These are phyloP conservation scores for Domatiomyces catenatus DNA, from an alignment of 2,329 filamentous ascomycete species.

Conservation along the genomic window DNA sequence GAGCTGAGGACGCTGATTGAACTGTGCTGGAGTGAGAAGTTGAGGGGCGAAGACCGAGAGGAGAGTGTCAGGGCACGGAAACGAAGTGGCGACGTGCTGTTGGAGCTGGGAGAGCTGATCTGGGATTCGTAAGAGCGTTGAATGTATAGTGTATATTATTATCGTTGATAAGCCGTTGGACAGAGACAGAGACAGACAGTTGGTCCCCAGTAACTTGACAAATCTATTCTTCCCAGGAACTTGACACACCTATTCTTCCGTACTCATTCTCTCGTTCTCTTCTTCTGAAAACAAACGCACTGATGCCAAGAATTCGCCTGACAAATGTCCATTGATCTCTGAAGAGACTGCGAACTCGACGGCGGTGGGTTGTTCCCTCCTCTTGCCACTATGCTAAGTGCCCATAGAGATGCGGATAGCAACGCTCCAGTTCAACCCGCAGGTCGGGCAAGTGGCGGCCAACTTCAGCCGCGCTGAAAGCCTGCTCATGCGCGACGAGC, in stretches of 20 bases:
- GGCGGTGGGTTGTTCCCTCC: background rate
- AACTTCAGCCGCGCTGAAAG: slow-evolving; percentile 31
- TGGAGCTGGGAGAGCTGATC: slow-evolving; percentile 33
- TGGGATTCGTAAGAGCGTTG: slow-evolving; percentile 25
- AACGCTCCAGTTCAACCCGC: slow-evolving; percentile 31
- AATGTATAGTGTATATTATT: background rate
- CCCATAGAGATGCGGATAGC: slow-evolving; percentile 30
- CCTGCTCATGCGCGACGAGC: slow-evolving; percentile 25
- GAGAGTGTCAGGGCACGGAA: slow-evolving; percentile 33
- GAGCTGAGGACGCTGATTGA: slow-evolving; percentile 32
- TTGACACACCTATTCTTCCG: no score
- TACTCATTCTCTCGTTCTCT: no score
- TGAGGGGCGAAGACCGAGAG: slow-evolving; percentile 30
- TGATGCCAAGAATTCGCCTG: background rate
- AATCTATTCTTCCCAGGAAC: no score
- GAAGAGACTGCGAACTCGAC: background rate
- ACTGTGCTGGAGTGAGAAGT: slow-evolving; percentile 30
- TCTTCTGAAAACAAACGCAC: no score
- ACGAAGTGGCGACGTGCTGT: slow-evolving; percentile 28
- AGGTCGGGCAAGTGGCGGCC: slow-evolving; percentile 28
- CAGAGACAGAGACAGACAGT: no score
- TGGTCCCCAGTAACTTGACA: no score
- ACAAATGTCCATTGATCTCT: background rate
- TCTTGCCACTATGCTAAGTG: background rate
- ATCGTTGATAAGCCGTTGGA: background rate